Conservation (phyloP, 768 basidiomycete genomes). For the Mycena maculata region DNA sequence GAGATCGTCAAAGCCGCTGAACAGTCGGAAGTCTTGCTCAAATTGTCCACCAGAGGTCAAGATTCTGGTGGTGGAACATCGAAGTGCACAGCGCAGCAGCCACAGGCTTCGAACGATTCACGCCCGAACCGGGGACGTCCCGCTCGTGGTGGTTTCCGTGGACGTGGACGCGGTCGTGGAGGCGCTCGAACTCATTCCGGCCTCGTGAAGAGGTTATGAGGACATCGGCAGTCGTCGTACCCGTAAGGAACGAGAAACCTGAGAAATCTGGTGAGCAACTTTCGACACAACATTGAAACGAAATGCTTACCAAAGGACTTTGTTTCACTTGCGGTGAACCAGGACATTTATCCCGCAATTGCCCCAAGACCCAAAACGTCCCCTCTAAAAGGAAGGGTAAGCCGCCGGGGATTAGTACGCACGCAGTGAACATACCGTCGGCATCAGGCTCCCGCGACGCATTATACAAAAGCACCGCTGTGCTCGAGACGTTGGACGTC, state of each 20-base stretch:
- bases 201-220: neutral
- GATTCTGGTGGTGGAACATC: neutral
- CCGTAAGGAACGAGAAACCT: neutral
- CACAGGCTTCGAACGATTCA: neutral
- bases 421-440: neutral
- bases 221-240: neutral
- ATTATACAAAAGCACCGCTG: neutral
- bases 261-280: neutral
- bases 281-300: slow-evolving; percentile 19
- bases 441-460: neutral
- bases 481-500: neutral
- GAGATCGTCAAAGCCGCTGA: slow-evolving; percentile 6
- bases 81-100: neutral
- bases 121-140: neutral
- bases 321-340: slow-evolving; percentile 45
- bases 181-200: neutral
- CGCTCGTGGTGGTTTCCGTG: neutral
- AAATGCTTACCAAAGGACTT: slow-evolving; percentile 34
- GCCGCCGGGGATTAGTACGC: slow-evolving; percentile 17
- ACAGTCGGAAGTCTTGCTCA: slow-evolving; percentile 7
- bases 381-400: slow-evolving; percentile 10
- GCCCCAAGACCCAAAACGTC: neutral
- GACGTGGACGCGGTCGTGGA: slow-evolving; percentile 13
- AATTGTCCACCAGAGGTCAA: neutral
- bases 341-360: slow-evolving; percentile 41